Percentiles rank a stretch among this genome's conserved stretches.
phyloP scores from a whole-genome alignment of 345 rosid genomes.

The Pistacia integerrima region DNA sequence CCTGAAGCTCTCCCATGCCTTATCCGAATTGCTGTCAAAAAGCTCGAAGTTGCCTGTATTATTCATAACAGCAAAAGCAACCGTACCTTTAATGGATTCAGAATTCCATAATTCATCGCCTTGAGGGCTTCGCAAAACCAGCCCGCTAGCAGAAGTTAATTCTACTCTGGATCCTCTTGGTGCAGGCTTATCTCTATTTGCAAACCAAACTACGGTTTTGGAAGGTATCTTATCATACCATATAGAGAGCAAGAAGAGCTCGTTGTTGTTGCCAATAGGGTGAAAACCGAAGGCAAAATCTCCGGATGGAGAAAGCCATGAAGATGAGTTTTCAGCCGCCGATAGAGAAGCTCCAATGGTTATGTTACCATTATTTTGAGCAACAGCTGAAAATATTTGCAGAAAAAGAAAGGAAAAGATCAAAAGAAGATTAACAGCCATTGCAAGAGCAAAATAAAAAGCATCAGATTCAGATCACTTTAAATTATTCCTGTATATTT shows the following conservation, averaged over 20 bases:
- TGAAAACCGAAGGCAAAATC: constrained; percentile 40
- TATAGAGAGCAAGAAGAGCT: constrained; percentile 32
- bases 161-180: constrained; percentile 25
- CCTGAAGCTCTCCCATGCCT: constrained; percentile 10
- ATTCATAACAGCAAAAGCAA: background rate
- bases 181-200: background rate
- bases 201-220: constrained; percentile 31
- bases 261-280: background rate
- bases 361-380: background rate
- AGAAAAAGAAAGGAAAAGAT: background rate
- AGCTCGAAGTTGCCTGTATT: constrained; percentile 18
- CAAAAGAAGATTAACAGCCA: background rate
- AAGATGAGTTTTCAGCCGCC: background rate
- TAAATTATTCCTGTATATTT: too few species aligned
- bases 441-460: background rate
- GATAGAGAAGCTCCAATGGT: background rate
- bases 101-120: constrained; percentile 18
- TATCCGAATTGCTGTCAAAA: background rate
- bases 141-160: constrained; percentile 26
- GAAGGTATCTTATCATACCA: constrained; percentile 32
- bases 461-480: too few species aligned
- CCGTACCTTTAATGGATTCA: background rate
- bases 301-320: constrained; percentile 34
- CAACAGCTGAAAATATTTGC: background rate
- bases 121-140: constrained; percentile 18